These are phyloP conservation scores for Oldenlandia corymbosa DNA, from an alignment of 257 asterid genomes.

Conservation along the genomic window DNA sequence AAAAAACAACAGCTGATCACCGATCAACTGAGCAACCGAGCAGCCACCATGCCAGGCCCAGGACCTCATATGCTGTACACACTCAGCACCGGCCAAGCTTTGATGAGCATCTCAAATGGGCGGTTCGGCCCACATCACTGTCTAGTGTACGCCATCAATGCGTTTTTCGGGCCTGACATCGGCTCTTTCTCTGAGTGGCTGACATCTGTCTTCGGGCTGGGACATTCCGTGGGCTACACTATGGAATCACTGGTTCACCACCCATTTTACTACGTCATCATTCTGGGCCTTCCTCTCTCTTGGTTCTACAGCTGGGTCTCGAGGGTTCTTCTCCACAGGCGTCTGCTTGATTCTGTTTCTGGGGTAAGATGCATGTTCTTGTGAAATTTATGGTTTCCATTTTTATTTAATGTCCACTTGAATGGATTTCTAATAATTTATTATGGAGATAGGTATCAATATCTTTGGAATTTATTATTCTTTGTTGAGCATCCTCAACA, in stretches of 20 bases:
- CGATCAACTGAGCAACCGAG: background rate
- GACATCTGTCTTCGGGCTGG: slow-evolving; percentile 57
- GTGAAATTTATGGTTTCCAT: no score
- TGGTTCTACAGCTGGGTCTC: slow-evolving; percentile 53
- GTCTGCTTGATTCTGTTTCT: slow-evolving; percentile 64
- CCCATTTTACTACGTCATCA: slow-evolving; percentile 58
- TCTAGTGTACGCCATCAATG: slow-evolving; percentile 66
- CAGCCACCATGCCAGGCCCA: slow-evolving; percentile 72
- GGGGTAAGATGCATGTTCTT: no score
- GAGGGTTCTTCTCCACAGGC: slow-evolving; percentile 44
- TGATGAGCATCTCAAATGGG: slow-evolving; percentile 64
- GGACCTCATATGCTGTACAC: slow-evolving; percentile 97
- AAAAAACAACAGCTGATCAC: no score
- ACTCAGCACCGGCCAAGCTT: slow-evolving; percentile 71
- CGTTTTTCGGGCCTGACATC: slow-evolving; percentile 95
- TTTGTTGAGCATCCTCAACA: no score
- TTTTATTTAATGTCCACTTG: background rate
- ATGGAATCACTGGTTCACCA: slow-evolving; percentile 76
- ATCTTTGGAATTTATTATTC: no score
- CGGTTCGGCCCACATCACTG: slow-evolving; percentile 94
- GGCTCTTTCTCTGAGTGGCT: slow-evolving; percentile 93
- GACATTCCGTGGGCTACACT: slow-evolving; percentile 50
- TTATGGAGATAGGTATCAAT: no score
- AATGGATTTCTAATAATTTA: background rate
- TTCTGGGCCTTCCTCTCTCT: slow-evolving; percentile 67